Conservation (phyloP, 2,329 filamentous ascomycete species). For the Pestalotiopsis sp. region DNA sequence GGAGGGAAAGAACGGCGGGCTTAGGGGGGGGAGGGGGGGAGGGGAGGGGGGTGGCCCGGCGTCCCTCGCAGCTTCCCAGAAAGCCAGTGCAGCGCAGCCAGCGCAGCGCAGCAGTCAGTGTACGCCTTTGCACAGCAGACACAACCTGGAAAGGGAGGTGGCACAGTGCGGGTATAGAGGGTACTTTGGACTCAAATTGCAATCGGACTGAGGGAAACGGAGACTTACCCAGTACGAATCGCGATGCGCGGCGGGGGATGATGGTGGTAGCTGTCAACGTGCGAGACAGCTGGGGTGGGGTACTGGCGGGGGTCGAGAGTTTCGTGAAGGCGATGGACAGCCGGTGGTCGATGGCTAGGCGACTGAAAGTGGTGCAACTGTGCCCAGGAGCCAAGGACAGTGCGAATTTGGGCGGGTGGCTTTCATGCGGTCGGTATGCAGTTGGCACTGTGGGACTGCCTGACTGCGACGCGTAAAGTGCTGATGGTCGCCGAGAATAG, state of each 20-base stretch:
- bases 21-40: background rate
- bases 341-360: background rate
- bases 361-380: conserved; percentile 1
- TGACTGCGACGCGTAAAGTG: conserved; percentile 6
- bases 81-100: conserved; percentile 17
- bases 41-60: background rate
- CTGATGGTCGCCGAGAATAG: background rate
- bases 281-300: background rate
- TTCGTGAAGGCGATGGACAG: background rate
- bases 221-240: conserved; percentile 7
- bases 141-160: background rate
- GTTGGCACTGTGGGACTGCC: background rate
- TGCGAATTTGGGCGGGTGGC: background rate
- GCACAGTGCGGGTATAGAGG: background rate
- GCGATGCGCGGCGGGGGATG: background rate
- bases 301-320: background rate
- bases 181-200: background rate
- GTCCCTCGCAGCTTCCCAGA: background rate
- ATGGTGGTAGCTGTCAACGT: background rate
- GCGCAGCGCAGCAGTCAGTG: conserved; percentile 18
- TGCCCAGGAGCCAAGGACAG: background rate
- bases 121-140: conserved; percentile 4
- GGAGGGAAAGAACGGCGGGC: conserved; percentile 18
- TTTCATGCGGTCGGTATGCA: background rate
- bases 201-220: background rate